phyloP scores from a whole-genome alignment of 2,329 filamentous ascomycete species.

The Paraconiothyrium sp. region DNA sequence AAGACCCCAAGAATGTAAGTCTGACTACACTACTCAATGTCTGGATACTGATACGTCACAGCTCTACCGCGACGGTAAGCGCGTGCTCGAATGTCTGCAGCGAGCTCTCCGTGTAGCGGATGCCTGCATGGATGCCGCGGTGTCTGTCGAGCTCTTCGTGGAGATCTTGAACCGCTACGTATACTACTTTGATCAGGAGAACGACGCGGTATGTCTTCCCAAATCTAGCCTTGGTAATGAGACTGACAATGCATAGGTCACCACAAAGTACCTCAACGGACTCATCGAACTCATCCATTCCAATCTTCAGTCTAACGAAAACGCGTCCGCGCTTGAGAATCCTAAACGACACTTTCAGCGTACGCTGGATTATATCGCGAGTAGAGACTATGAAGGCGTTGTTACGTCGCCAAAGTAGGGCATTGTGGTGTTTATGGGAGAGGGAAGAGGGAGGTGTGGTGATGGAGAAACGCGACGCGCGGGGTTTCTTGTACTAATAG shows the following conservation, averaged over 20 bases:
- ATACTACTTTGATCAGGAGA: slow-evolving; percentile 99
- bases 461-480: background rate
- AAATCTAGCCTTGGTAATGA: background rate
- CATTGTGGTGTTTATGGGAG: background rate
- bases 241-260: slow-evolving; percentile 64
- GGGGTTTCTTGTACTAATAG: slow-evolving; percentile 12
- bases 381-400: slow-evolving; percentile 91
- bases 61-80: slow-evolving; percentile 97
- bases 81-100: slow-evolving; percentile 95
- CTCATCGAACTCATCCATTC: slow-evolving; percentile 98
- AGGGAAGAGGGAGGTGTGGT: background rate
- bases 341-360: slow-evolving; percentile 94
- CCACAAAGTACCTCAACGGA: slow-evolving; percentile 96
- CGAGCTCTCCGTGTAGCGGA: slow-evolving; percentile 94
- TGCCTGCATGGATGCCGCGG: slow-evolving; percentile 98
- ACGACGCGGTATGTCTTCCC: slow-evolving; percentile 76
- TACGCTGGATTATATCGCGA: slow-evolving; percentile 91
- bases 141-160: slow-evolving; percentile 97
- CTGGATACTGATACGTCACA: slow-evolving; percentile 22
- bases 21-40: background rate
- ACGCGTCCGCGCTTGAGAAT: slow-evolving; percentile 83
- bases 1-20: slow-evolving; percentile 81
- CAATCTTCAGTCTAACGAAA: slow-evolving; percentile 87
- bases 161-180: slow-evolving; percentile 98
- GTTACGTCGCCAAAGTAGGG: slow-evolving; percentile 70